Conservation (phyloP, 2,329 filamentous ascomycete genomes). For the Fonsecaea nubica region DNA sequence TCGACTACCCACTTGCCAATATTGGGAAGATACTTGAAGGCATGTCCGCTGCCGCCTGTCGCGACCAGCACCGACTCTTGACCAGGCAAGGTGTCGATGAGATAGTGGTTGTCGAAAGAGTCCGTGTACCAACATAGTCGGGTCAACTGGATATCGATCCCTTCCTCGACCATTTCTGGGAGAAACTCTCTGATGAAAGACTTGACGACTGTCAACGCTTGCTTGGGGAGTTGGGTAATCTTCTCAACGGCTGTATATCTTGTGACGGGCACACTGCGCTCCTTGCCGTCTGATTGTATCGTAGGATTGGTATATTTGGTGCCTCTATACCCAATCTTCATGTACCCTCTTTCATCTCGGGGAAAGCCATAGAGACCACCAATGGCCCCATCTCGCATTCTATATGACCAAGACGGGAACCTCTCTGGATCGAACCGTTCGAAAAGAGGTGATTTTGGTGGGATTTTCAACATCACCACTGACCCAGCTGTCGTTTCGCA, state of each 20-base stretch:
- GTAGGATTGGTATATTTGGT: conserved; percentile 59
- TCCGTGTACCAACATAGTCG: conserved; percentile 65
- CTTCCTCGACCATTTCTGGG: conserved; percentile 50
- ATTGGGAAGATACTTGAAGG: conserved; percentile 67
- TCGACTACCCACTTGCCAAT: conserved; percentile 63
- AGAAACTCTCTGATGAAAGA: conserved; percentile 51
- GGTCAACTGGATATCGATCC: conserved; percentile 51
- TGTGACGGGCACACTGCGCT: conserved; percentile 52
- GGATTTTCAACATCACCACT: conserved; percentile 55
- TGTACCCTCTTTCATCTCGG: conserved; percentile 49
- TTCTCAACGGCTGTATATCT: conserved; percentile 43
- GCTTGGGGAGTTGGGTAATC: conserved; percentile 39
- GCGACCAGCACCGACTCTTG: conserved; percentile 63
- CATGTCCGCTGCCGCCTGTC: conserved; percentile 68
- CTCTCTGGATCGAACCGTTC: conserved; percentile 50
- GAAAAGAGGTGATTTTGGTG: conserved; percentile 47
- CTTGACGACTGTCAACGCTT: conserved; percentile 42
- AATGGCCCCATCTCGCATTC: conserved; percentile 45
- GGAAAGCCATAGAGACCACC: conserved; percentile 60
- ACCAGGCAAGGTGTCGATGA: conserved; percentile 60
- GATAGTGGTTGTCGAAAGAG: conserved; percentile 61
- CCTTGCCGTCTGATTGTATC: conserved; percentile 46
- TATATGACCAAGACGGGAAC: conserved; percentile 57
- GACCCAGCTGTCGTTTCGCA: conserved; percentile 59
- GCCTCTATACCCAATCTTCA: conserved; percentile 60